These are phyloP conservation scores for Pseudofabraea citricarpa DNA, from an alignment of 2,329 filamentous ascomycete species.

Conservation along the genomic window DNA sequence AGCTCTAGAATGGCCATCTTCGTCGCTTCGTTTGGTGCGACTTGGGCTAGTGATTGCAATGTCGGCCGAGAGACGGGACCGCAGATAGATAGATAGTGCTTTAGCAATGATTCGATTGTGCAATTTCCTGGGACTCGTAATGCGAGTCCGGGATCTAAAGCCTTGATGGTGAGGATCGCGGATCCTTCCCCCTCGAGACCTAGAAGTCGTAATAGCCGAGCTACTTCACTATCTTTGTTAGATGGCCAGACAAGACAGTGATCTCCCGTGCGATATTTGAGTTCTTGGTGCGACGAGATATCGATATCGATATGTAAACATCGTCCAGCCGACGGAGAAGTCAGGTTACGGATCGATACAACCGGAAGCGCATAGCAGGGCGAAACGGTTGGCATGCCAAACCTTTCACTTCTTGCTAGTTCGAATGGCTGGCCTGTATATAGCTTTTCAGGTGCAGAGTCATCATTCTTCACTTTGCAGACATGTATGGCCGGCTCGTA, in stretches of 20 bases:
- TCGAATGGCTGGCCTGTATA: neutral
- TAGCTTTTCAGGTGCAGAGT: neutral
- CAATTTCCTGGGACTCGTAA: neutral
- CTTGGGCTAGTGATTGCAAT: neutral
- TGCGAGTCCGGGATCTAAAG: neutral
- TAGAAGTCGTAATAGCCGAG: neutral
- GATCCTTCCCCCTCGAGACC: neutral
- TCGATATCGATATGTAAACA: constrained; percentile 4
- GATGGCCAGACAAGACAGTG: constrained; percentile 1
- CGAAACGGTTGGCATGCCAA: neutral
- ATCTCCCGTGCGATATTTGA: constrained; percentile 3
- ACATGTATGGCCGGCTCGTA: neutral
- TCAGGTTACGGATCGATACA: neutral
- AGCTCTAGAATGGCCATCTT: neutral
- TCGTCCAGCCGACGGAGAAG: neutral
- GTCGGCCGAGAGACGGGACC: neutral
- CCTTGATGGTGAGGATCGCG: neutral
- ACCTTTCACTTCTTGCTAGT: neutral
- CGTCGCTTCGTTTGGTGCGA: neutral
- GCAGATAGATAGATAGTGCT: neutral
- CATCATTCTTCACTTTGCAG: neutral
- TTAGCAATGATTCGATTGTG: neutral
- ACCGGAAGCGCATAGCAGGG: neutral
- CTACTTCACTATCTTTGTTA: constrained; percentile 2
- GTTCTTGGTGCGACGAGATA: neutral